Base-by-base conservation (phyloP, 2,329 filamentous ascomycete species). In the Aspergillus udagawae region DNA sequence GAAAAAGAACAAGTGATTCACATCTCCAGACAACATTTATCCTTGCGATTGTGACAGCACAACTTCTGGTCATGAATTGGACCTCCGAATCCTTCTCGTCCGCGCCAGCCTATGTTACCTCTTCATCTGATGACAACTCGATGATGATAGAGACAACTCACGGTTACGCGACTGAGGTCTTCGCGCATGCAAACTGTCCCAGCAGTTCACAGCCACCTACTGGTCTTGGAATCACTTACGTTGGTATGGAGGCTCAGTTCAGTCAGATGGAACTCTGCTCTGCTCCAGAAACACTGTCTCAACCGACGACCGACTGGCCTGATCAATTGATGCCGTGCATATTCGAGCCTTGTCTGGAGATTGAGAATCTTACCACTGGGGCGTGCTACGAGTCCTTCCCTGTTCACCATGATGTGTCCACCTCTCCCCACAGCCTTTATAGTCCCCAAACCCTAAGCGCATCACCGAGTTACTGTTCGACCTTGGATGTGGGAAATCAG, bases 161-260 rank as follows among this genome's bases (percentile, higher is more conserved):
- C 20, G 38, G 57, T 14, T 73, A 71, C 56, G 60, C 68, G 3
- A 67, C 68, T 20, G 60, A 67, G 0, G 52, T 59, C 7, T 60
- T 57, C n/a, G 35, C 59, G n/a, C 52, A 54, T 2, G 45, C 60
- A 14, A 54, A 62, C 53, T 63, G 66, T 52, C 45, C 59, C 51
- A 29, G 55, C 47, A 52, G 56, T 41, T 56, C 65, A 23, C 61
- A 65, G 38, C 54, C 59, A 28, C 23, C 59, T 3, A 50, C 64
- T 28, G 71, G 73, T 9, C 56, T 75, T 27, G 74, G 73, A 1
- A 72, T 75, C 25, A 65, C 68, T 10, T 57, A 65, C 47, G 66
- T 65, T 53, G 63, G 60, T 7, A 59, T 66, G n/a, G 67, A 67
- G n/a, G 51, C 63, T 27, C 44, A 59, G 1, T 60, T 62, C 25